Conservation (phyloP, 2,329 filamentous ascomycete species). For the Neofusicoccum kwambonambiense region DNA sequence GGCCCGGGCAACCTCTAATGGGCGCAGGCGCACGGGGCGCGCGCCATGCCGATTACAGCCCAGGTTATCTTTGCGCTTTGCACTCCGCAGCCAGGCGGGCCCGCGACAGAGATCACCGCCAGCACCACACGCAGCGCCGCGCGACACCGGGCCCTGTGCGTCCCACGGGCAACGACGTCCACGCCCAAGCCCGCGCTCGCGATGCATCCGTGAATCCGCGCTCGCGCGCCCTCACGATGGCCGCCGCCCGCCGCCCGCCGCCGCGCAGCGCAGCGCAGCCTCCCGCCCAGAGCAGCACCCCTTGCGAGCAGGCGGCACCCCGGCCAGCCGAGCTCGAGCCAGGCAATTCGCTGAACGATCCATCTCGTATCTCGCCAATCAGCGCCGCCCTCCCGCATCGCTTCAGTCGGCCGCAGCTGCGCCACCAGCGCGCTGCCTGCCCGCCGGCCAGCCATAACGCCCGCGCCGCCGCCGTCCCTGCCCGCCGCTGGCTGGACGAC, state of each 20-base stretch:
- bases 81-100: slow-evolving; percentile 11
- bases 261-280: not conserved
- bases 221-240: not conserved
- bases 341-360: slow-evolving; percentile 12
- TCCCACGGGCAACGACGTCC: not conserved
- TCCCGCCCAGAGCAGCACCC: not conserved
- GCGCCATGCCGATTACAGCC: slow-evolving; percentile 6
- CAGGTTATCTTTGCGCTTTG: slow-evolving; percentile 6
- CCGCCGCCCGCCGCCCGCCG: not conserved
- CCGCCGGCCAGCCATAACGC: not conserved
- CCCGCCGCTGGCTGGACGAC: not conserved
- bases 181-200: not conserved
- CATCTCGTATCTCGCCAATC: slow-evolving; percentile 14
- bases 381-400: not conserved
- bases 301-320: slow-evolving; percentile 9
- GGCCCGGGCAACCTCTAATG: slow-evolving; percentile 16
- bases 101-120: slow-evolving; percentile 14
- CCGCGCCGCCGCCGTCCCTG: not conserved
- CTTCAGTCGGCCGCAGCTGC: slow-evolving; percentile 7
- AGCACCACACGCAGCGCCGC: slow-evolving; percentile 2
- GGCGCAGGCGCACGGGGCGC: slow-evolving; percentile 5
- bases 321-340: slow-evolving; percentile 10
- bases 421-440: slow-evolving; percentile 2
- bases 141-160: slow-evolving; percentile 5
- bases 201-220: not conserved